Evolutionary conservation across 352 stramenopile species (phyloP), one percentile per base, ranked within the genome.

Genomic region (Phytophthora fragariaefolia): DNA sequence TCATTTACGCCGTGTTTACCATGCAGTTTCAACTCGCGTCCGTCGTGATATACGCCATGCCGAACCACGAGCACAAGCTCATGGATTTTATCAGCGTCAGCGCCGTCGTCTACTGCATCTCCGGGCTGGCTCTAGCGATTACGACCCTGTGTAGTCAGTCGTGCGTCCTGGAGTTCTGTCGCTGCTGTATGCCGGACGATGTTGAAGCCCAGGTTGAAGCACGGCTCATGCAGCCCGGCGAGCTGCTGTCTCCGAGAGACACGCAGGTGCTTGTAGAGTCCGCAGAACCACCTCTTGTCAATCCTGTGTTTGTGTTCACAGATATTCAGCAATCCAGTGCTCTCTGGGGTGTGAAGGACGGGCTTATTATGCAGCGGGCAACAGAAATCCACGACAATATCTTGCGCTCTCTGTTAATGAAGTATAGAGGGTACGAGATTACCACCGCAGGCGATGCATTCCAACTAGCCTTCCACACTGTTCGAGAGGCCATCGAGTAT

Each of bases 271-370:
- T 76, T 1, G 53, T 79, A 4, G 75, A 75, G 17, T 75, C 66
- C 6, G 58, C 48, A 0, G 77, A 85, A 36, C 68, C 77, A 2
- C 77, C 77, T 1, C 48, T 77, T 1, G 74, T 80, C 0, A 83
- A 82, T 26, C 79, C 79, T 9, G 80, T 88, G 22, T 90, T 90
- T 58, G 79, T 90, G 0, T 87, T 85, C 47, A 90, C 82, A 6
- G 82, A 89, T 58, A 90, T 90, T 22, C 63, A 89, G 43, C 82
- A 82, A 10, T 90, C 82, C 15, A 90, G 77, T 55, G 76, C 65
- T 7, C 38, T 90, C 0, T 90, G 82, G 82, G 70, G 52, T 6
- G 52, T 83, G 1, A 65, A 58, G 9, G 66, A 83, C 46, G 69
- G 74, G 2, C 38, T 73, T 3, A 74, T 85, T 17, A 87, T 91